Evolutionary conservation across 2,329 filamentous ascomycete genomes (phyloP), one percentile per base, ranked within the genome.

Genomic region (Hymenoscyphus fraxineus): DNA sequence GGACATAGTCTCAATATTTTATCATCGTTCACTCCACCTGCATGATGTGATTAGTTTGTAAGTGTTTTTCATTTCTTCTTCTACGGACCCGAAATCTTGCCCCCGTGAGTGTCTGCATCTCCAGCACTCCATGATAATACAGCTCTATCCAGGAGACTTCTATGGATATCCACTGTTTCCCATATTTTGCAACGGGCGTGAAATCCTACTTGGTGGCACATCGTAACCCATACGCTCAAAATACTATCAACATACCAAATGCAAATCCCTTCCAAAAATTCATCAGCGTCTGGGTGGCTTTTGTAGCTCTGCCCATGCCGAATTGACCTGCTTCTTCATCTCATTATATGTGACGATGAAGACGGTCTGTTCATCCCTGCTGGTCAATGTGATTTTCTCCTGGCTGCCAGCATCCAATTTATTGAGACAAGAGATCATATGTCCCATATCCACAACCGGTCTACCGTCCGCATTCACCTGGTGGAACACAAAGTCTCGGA

Each of bases 401-500:
- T 96, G 92, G 1, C 86, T 86, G 0, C 93, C 95, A 0, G 92
- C 91, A 77, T 99, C 95, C 61, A 99, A 81, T 76, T 97, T 97
- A 79, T 96, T 97, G 70, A 99, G 78, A 73, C 90, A 94, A 32
- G 84, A 85, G 57, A 99, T 77, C 68, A 98, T 92, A 78, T 98
- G 93, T 2, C 90, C 94, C 64, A 97, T 81, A 74, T 97, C 91
- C 5, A 96, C 82, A 1, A 93, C 89, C 0, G 95, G 90, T 61
- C 91, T 89, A 15, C 92, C 93, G 64, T 92, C 87, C 38, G 86
- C 84, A 75, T 98, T 93, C 13, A 97, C 93, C 73, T 96, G 93
- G 76, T 99, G 95, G 78, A 98, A 99, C 51, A 97, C 92, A 72
- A 96, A 98, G 78, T 99, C 95, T 59, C 95, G 87, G 81, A 98